phyloP scores from a whole-genome alignment of 2,329 filamentous ascomycete species.

The Aspergillus sp. region DNA sequence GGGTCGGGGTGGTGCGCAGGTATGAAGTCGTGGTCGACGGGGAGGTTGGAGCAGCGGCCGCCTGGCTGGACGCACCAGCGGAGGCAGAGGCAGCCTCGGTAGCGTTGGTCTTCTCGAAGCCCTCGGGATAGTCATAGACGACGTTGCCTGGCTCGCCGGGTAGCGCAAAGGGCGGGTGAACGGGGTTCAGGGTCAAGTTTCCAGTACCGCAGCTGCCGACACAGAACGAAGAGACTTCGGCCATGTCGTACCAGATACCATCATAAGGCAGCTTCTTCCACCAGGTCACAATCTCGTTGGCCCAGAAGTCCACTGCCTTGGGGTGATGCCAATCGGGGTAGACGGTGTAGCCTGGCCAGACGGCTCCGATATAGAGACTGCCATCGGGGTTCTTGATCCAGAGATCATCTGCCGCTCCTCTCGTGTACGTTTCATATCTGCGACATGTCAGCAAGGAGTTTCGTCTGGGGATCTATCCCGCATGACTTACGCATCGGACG shows the following conservation, averaged over 20 bases:
- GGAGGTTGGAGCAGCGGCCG: constrained; percentile 32
- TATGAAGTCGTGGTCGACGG: constrained; percentile 44
- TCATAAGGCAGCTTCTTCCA: constrained; percentile 46
- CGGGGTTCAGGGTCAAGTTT: no score
- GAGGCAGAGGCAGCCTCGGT: constrained; percentile 65
- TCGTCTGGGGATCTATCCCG: no score
- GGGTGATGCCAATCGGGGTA: constrained; percentile 78
- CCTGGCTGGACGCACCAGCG: constrained; percentile 54
- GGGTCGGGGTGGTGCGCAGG: constrained; percentile 60
- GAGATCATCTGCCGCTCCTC: background rate
- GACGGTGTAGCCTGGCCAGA: constrained; percentile 72
- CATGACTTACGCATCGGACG: no score
- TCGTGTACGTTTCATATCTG: constrained; percentile 31
- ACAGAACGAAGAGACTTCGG: constrained; percentile 52
- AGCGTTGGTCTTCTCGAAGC: constrained; percentile 66
- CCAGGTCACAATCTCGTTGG: constrained; percentile 63
- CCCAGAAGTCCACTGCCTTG: constrained; percentile 67
- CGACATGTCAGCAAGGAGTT: no score
- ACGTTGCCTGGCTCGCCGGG: background rate
- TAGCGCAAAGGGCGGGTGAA: no score
- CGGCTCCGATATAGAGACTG: constrained; percentile 55
- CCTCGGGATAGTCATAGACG: constrained; percentile 62
- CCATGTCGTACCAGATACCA: constrained; percentile 72
- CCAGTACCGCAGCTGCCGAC: background rate
- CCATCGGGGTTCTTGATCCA: background rate